Evolutionary conservation across 805 yeast species (phyloP), one percentile per base, ranked within the genome.

Genomic region (Hanseniaspora guilliermondii): DNA sequence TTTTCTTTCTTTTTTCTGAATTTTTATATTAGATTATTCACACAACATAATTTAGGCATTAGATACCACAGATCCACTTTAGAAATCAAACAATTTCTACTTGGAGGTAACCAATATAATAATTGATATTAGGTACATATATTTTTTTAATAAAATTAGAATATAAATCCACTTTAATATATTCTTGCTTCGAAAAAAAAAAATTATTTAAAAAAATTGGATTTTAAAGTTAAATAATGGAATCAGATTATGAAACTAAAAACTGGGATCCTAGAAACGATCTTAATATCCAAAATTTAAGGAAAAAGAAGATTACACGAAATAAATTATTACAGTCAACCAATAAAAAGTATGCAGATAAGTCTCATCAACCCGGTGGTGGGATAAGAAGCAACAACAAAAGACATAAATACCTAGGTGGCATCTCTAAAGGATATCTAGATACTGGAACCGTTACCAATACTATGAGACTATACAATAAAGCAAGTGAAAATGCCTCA

Each of bases 381-480:
- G 33, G 40, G 8, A 19, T 44, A 1, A 40, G 14, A 32, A 41
- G 6, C 12, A 19, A n/a, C 17, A 49, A 35, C 21, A 52, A 44
- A 21, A 42, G 55, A 35, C 8, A 35, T 5, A 52, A 40, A 37
- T 49, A 52, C 9, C 33, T 52, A 3, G 41, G 45, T 27, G 55
- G 55, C 12, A 52, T 52, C 2, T 44, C 55, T 3, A 41, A 49
- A 17, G 55, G 55, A 3, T 52, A 41, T 24, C 19, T 52, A 16
- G 55, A 52, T 27, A 36, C 55, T 4, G 49, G 49, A 2, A 27
- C 30, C 6, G n/a, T 44, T 5, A 52, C 44, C 1, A 52, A 52
- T 25, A 52, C 55, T 6, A 52, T 52, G 55, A 44, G 49, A 19
- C 17, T 52, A 37, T 52, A 52, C 40, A 52, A 44, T 16, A 52